These are phyloP conservation scores for Alloteropsis semialata DNA, from an alignment of 176 grass and related monocot genomes.

Conservation along the genomic window DNA sequence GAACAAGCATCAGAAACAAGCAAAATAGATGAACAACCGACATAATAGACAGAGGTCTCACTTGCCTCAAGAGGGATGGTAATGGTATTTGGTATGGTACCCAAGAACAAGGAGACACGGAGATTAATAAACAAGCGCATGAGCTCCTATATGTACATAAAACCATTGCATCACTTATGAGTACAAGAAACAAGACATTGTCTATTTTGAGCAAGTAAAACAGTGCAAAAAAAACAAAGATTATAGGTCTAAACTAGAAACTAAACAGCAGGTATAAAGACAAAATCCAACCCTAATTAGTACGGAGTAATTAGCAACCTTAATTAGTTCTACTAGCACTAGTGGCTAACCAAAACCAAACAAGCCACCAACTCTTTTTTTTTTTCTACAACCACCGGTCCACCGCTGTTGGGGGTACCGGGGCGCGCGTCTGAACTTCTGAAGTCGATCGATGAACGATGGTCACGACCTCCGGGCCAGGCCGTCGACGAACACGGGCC, in stretches of 20 bases:
- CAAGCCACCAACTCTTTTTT: neutral
- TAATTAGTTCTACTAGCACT: neutral
- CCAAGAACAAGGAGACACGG: neutral
- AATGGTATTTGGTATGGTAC: neutral
- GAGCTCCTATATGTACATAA: neutral
- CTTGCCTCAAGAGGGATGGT: neutral
- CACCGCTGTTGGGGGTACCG: neutral
- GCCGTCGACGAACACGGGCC: constrained; percentile 41
- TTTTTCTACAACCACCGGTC: neutral
- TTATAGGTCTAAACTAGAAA: neutral
- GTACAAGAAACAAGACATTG: constrained; percentile 3
- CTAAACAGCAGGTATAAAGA: neutral
- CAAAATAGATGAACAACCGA: neutral
- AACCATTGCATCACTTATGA: neutral
- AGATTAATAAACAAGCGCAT: neutral
- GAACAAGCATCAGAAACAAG: neutral
- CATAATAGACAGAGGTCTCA: neutral
- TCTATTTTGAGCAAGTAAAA: constrained; percentile 2
- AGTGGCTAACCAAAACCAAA: neutral
- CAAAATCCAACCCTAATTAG: constrained; percentile 8
- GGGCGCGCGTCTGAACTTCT: neutral
- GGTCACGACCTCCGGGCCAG: constrained; percentile 44
- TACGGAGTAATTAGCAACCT: neutral
- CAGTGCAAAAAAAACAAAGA: neutral
- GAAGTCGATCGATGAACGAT: neutral